Conservation (phyloP, 106 monocot genomes). For the Amphibolis antarctica region DNA sequence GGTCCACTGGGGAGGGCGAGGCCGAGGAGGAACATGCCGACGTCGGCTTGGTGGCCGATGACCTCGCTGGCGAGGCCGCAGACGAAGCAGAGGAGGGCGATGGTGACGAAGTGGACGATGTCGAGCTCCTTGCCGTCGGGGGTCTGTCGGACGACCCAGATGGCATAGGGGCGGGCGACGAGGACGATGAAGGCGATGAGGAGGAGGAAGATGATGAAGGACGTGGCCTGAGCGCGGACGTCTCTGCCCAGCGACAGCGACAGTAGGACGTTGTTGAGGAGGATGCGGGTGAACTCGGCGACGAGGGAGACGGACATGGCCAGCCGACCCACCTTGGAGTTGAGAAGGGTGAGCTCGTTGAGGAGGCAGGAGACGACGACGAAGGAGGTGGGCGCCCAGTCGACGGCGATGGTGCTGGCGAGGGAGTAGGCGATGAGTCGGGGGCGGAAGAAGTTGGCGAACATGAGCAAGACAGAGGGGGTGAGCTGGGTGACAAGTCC, state of each 20-base stretch:
- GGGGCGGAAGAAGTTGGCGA: too few relatives aligned
- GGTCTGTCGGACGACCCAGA: conserved; percentile 2
- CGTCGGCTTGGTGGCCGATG: not conserved
- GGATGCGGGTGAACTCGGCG: not conserved
- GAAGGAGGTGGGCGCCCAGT: conserved; percentile 8
- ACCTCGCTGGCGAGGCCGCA: not conserved
- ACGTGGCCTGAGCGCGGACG: too few relatives aligned
- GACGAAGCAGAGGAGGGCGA: not conserved
- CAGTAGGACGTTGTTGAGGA: not conserved
- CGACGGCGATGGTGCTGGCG: not conserved
- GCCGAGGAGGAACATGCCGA: conserved; percentile 5
- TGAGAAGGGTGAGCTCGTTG: conserved; percentile 11
- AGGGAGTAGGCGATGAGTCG: not conserved
- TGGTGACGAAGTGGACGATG: not conserved
- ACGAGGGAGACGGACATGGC: not conserved
- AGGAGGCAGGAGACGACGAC: conserved; percentile 2
- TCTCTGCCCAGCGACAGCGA: not conserved
- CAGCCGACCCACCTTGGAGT: conserved; percentile 11
- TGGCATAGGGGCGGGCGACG: not conserved
- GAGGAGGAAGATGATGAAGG: not conserved
- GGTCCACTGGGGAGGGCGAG: conserved; percentile 9
- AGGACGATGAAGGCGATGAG: not conserved
- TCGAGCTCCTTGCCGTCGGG: conserved; percentile 1
- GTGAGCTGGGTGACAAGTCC: conserved; percentile 17
- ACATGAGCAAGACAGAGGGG: conserved; percentile 14